Conservation (phyloP, 208 protist genomes). For the Trypanosoma melophagium region DNA sequence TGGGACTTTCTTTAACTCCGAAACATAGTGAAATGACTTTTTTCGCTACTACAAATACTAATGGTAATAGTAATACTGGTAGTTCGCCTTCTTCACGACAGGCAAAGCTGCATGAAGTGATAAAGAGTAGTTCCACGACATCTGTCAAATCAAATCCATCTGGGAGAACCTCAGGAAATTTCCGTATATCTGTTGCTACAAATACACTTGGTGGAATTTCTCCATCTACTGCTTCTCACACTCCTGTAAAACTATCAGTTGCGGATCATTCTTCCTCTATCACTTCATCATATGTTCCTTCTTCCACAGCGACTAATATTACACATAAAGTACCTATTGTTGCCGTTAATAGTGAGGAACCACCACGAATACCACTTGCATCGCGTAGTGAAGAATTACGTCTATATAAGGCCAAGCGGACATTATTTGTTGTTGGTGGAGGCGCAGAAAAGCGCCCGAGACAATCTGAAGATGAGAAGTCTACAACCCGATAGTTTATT, state of each 20-base stretch:
- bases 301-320: background rate
- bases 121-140: background rate
- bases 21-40: background rate
- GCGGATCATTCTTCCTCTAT: background rate
- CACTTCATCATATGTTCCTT: background rate
- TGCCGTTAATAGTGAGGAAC: background rate
- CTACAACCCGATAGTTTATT: background rate
- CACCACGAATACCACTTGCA: background rate
- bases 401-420: conserved; percentile 25
- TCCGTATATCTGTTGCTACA: no score
- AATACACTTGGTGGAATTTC: background rate
- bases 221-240: background rate
- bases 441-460: conserved; percentile 16
- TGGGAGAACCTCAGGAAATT: no score
- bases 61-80: background rate
- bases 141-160: no score
- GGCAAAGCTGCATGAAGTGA: background rate
- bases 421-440: conserved; percentile 18
- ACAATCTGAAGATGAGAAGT: background rate
- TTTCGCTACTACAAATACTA: background rate
- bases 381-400: conserved; percentile 27
- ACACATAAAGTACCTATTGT: background rate
- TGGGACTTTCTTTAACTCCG: background rate
- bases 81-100: background rate
- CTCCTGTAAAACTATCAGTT: no score